Base-by-base conservation (phyloP, 2,329 filamentous ascomycete genomes). In the Pseudocercospora pini-densiflorae region DNA sequence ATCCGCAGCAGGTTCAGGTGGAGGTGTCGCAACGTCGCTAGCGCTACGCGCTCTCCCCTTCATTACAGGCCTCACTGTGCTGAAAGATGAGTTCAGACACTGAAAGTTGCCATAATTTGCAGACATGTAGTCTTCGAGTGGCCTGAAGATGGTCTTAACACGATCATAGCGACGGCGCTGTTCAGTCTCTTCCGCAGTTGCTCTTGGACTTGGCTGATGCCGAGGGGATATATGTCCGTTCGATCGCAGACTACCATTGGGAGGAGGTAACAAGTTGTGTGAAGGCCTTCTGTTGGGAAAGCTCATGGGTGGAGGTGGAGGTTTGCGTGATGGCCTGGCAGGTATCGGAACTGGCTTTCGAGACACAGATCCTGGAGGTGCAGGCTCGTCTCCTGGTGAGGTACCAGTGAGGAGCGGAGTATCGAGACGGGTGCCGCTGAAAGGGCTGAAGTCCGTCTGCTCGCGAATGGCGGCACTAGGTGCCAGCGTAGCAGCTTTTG, bases 81-180 rank as follows among this genome's bases (percentile, higher is more conserved):
- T 81, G 75, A 97, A 97, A 0, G 93, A 94, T 14, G 82, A 83
- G 76, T 95, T 96, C n/a, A 97, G 79, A 69, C 86, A 89, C 61
- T 90, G 85, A 71, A 89, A 89, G 0, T 89, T 89, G 62, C 87
- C 85, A 73, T 96, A 92, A 71, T 87, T 90, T 21, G 81, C 78
- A 59, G 88, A 81, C 47, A 97, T 85, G 74, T 95, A 94, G 67
- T 93, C 90, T 78, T 97, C 92, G 14, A 97, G 77, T 5, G 85
- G 85, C 67, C 87, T 89, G 77, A 97, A 97, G 10, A 94, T 87
- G 43, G 82, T 83, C 73, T 86, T 88, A 2, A 84, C 79, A 3
- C 74, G 70, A 54, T 79, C 77, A 59, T 77, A 75, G 24, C 76
- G 73, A 36, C 73, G 67, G 5, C 72, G 69, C 51, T 73, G 68